Evolutionary conservation across 768 basidiomycete species (phyloP).

Genomic region (Suillus clintonianus): DNA sequence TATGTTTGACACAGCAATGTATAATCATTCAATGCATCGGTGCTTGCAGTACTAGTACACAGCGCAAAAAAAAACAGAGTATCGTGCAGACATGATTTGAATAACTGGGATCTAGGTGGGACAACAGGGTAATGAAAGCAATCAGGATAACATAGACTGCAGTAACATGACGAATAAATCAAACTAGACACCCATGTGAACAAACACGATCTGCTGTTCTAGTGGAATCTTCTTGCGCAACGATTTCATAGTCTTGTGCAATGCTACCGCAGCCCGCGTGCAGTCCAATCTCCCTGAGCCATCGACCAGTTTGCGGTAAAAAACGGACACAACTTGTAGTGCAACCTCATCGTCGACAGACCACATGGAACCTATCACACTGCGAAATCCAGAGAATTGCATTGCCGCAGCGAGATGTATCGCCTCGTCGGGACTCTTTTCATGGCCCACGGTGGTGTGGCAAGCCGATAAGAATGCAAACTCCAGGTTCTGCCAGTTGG

Average conservation of each 20-base stretch:
- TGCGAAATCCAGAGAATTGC: slow-evolving; percentile 20
- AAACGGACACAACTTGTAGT: not conserved
- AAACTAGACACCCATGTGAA: slow-evolving; percentile 2
- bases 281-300: not conserved
- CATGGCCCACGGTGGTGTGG: slow-evolving; percentile 20
- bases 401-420: slow-evolving; percentile 25
- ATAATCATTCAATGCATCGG: no score
- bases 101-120: not conserved
- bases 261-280: not conserved
- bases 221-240: not conserved
- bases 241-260: not conserved
- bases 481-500: slow-evolving; percentile 8
- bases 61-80: no score
- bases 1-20: not conserved
- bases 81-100: not conserved
- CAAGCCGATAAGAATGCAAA: slow-evolving; percentile 27
- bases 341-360: slow-evolving; percentile 18
- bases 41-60: no score
- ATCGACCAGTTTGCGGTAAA: not conserved
- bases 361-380: slow-evolving; percentile 26
- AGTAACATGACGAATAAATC: not conserved
- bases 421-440: slow-evolving; percentile 15
- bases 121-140: not conserved
- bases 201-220: slow-evolving; percentile 3
- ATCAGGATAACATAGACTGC: not conserved